Percentiles rank a stretch among this genome's conserved stretches.
phyloP scores from a whole-genome alignment of 2,329 filamentous ascomycete species.

The Cladosporium velox region DNA sequence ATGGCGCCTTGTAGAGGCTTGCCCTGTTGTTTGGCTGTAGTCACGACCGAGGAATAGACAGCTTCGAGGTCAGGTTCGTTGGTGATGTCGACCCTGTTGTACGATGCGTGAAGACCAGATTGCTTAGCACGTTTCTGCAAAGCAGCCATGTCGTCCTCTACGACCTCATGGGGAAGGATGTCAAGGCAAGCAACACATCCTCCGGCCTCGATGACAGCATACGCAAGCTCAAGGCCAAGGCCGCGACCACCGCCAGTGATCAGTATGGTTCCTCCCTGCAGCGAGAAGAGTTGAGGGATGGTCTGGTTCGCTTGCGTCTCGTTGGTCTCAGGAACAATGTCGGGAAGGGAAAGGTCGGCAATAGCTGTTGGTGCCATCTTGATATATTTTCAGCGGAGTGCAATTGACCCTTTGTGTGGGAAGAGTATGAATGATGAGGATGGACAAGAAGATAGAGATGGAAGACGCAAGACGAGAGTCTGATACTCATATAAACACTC shows the following conservation, averaged over 20 bases:
- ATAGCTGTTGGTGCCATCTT: slow-evolving; percentile 16
- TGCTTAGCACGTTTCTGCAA: slow-evolving; percentile 61
- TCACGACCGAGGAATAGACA: slow-evolving; percentile 63
- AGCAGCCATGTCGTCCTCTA: slow-evolving; percentile 13
- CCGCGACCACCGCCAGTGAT: slow-evolving; percentile 37
- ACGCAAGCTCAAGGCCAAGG: slow-evolving; percentile 36
- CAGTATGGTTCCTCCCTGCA: slow-evolving; percentile 25
- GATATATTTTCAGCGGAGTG: neutral
- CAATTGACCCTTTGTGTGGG: too few relatives aligned
- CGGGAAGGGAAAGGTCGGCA: slow-evolving; percentile 13
- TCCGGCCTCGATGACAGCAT: slow-evolving; percentile 44
- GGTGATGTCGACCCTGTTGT: slow-evolving; percentile 75
- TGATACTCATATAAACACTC: neutral
- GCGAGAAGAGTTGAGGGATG: slow-evolving; percentile 18
- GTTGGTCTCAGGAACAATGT: slow-evolving; percentile 6
- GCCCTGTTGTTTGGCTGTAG: slow-evolving; percentile 65
- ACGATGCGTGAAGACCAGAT: slow-evolving; percentile 65
- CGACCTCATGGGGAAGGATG: slow-evolving; percentile 39
- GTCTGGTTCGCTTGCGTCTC: slow-evolving; percentile 15
- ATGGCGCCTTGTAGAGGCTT: slow-evolving; percentile 59
- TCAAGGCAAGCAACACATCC: slow-evolving; percentile 53
- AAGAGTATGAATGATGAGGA: too few relatives aligned
- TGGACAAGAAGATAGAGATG: neutral
- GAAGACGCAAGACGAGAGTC: neutral
- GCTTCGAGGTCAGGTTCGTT: slow-evolving; percentile 54